Conservation (phyloP, 106 monocot genomes). For the Cymbidium sinense region DNA sequence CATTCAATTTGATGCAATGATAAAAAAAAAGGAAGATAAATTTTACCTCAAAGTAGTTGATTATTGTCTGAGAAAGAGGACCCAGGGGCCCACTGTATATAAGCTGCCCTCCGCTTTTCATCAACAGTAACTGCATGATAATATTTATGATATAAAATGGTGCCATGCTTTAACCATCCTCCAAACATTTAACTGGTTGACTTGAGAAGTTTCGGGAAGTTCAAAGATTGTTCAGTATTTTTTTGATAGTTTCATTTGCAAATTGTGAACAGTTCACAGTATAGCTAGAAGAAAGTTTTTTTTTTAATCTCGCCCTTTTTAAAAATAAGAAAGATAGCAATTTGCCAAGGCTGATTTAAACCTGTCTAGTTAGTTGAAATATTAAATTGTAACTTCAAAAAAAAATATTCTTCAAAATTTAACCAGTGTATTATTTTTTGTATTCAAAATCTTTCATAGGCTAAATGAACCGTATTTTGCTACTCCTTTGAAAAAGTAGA, state of each 20-base stretch:
- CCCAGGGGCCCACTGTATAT: conserved; percentile 81
- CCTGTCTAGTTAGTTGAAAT: neutral
- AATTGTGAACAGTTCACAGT: neutral
- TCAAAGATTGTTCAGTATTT: neutral
- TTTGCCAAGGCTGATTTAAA: neutral
- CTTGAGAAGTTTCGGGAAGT: neutral
- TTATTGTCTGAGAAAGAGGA: conserved; percentile 39
- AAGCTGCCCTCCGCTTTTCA: conserved; percentile 78
- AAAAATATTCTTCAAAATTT: neutral
- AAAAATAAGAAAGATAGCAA: neutral
- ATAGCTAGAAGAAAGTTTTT: neutral
- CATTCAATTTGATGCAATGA: conserved; percentile 10
- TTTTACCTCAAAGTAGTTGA: conserved; percentile 83
- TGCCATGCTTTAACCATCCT: neutral
- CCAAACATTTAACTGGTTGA: neutral
- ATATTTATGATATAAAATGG: neutral
- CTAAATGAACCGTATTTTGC: neutral
- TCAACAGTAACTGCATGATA: conserved; percentile 56
- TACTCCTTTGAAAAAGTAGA: too few species aligned
- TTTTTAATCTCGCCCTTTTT: neutral
- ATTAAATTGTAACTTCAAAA: neutral
- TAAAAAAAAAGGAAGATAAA: neutral
- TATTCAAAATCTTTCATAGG: neutral
- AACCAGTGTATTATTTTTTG: neutral
- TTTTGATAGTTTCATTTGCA: neutral